Evolutionary conservation across 441 rosid genomes (phyloP), one percentile per base, ranked within the genome.

Genomic region (Pelargonium citronellum): DNA sequence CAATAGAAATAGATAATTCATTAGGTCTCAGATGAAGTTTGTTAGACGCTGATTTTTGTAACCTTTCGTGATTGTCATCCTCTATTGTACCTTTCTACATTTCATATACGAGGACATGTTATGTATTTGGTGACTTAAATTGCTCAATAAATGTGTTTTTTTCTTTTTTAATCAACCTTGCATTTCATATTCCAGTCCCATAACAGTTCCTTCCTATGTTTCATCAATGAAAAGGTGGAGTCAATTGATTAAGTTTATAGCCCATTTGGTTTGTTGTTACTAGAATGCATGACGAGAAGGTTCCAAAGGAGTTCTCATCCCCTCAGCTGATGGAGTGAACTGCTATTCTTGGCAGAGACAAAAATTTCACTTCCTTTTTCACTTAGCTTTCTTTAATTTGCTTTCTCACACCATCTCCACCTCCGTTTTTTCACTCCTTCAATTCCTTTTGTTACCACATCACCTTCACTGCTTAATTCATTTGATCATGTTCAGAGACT

Each of bases 81-180:
- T 57, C 62, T 57, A 22, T 57, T 19, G 27, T 57, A 57, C 27
- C 62, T 19, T 57, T 57, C 62, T 57, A 57, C 12, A 57, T 6
- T 57, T 55, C 61, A 55, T 55, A 6, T 55, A 5, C 2, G 61
- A 19, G 61, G 22, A 55, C 61, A 37, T 5, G 1, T 55, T 57
- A 20, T 57, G 27, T 57, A 19, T 19, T 17, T 57, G 62, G 22
- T 16, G 10, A 55, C 16, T 55, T 55, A 5, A 15, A 16, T 55
- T 55, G 20, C 58, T 13, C 7, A 5, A 51, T 51, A 16, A 15
- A 5, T 3, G 17, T 13, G 4, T 15, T 3, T 15, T 51, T 12
- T 51, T 15, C 16, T 12, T 51, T 51, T 51, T 16, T 4, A 6
- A 15, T n/a, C 7, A 51, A 51, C 58, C 20, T 12, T n/a, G 1